Evolutionary conservation across 2,329 filamentous ascomycete genomes (phyloP), one percentile per base, ranked within the genome.

Genomic region (Zymoseptoria crescenta): DNA sequence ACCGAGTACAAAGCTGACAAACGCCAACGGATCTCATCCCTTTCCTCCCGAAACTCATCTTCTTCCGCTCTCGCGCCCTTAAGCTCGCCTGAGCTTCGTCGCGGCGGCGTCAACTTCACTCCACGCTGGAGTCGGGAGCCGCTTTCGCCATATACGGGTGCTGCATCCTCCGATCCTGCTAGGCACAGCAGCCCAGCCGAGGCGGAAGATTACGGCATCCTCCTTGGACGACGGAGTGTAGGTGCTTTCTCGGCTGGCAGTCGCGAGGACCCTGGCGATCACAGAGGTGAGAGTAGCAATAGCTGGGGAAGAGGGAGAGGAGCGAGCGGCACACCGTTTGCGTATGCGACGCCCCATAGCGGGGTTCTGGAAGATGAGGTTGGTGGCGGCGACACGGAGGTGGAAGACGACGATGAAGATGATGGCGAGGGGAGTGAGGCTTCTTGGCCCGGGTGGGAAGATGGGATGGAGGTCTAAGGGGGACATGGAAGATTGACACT

Each of bases 271-370:
- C 74, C 57, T 79, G 8, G 19, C 10, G 21, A 54, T 30, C 35
- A 45, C 4, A n/a, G 10, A n/a, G 7, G n/a, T 45, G 35, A 45
- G 4, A 45, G 24, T 24, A 4, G 24, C 2, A 24, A 24, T 24
- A 24, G 24, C 24, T 24, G 24, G 24, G 49, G 45, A 13, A 59
- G 63, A 49, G 64, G 63, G 29, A 65, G 68, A 56, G 74, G 53
- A 82, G 74, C 67, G 75, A 71, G 57, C 74, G 77, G 51, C 71
- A 87, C 86, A 0, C 79, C 79, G 1, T 85, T 85, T 64, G 85
- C 84, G n/a, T 91, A 91, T 67, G 87, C 87, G 2, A 92, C 88
- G 0, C 88, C 88, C 0, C 80, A 87, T 69, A 91, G 87, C 67
- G 67, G 74, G 45, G 55, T 72, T n/a, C 72, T 70, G 16, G 70